A percentile compares a stretch with the other conserved stretches of the same genome.
These are phyloP conservation scores for Podaxis sp. DNA, from an alignment of 768 basidiomycete genomes.

Conservation along the genomic window DNA sequence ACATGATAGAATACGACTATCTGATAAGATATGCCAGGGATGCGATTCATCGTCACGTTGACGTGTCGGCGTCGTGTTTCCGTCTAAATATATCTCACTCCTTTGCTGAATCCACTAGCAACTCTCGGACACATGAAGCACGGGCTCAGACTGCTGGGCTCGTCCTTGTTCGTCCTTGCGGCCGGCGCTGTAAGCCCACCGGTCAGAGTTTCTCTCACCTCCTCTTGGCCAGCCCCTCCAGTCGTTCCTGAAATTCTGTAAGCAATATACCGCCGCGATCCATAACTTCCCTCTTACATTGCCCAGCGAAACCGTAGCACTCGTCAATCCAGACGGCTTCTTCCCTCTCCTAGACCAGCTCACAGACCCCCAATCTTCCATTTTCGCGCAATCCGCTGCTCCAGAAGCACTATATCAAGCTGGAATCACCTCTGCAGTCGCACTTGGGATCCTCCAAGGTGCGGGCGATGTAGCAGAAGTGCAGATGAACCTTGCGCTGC, in stretches of 20 bases:
- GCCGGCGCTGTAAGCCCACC: conserved; percentile 36
- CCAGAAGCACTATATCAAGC: conserved; percentile 53
- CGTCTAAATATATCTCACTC: neutral
- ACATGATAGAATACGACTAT: neutral
- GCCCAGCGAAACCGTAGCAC: conserved; percentile 73
- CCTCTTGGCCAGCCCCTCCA: conserved; percentile 67
- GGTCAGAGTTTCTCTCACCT: conserved; percentile 56
- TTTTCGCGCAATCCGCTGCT: conserved; percentile 31
- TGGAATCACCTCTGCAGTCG: conserved; percentile 49
- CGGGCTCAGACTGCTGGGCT: conserved; percentile 22
- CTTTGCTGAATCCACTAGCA: neutral
- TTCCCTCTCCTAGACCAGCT: conserved; percentile 74
- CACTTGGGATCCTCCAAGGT: conserved; percentile 46
- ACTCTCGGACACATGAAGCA: conserved; percentile 23
- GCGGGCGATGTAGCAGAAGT: conserved; percentile 54
- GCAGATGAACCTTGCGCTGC: conserved; percentile 73
- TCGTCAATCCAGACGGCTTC: conserved; percentile 71
- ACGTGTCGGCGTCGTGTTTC: conserved; percentile 16
- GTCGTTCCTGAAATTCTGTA: conserved; percentile 65
- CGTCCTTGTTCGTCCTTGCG: conserved; percentile 17
- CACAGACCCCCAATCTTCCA: conserved; percentile 46
- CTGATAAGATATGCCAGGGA: neutral
- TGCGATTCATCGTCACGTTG: neutral
- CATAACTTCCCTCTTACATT: neutral
- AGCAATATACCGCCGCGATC: conserved; percentile 23